phyloP scores from a whole-genome alignment of 2,329 filamentous ascomycete genomes.

The Trichoderma atrobrunneum region DNA sequence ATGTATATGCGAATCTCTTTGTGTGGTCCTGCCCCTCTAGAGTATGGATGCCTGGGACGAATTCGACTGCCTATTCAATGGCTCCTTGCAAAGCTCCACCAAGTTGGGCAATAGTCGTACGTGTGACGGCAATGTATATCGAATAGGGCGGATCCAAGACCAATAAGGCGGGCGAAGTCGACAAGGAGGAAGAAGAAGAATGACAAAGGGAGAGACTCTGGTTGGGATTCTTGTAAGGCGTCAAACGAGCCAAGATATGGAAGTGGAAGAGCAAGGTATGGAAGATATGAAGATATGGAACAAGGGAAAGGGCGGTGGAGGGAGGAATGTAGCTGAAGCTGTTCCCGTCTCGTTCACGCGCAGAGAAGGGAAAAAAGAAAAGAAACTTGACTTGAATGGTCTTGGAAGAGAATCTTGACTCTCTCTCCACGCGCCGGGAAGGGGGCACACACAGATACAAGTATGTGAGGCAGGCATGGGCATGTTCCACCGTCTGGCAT shows the following conservation, averaged over 20 bases:
- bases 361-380: not conserved
- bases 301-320: slow-evolving; percentile 10
- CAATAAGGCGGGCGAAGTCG: not conserved
- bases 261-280: not conserved
- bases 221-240: slow-evolving; percentile 6
- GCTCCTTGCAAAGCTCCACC: slow-evolving; percentile 18
- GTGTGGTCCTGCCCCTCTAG: slow-evolving; percentile 1
- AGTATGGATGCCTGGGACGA: slow-evolving; percentile 23
- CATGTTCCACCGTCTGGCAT: slow-evolving; percentile 20
- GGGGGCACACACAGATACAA: slow-evolving; percentile 7
- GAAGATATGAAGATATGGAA: not conserved
- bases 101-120: not conserved
- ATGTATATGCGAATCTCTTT: slow-evolving; percentile 21
- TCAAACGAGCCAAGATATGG: not conserved
- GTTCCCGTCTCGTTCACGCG: slow-evolving; percentile 5
- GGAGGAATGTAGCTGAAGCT: slow-evolving; percentile 15
- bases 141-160: slow-evolving; percentile 13
- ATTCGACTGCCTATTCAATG: slow-evolving; percentile 9
- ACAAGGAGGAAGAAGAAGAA: slow-evolving; percentile 2
- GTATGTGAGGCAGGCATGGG: slow-evolving; percentile 16
- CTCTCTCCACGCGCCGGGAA: not conserved
- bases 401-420: not conserved
- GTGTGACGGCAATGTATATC: not conserved
- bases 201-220: slow-evolving; percentile 13
- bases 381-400: not conserved